Evolutionary conservation across 75 land plant genomes (phyloP).

Genomic region (Ceratopteris richardii): DNA sequence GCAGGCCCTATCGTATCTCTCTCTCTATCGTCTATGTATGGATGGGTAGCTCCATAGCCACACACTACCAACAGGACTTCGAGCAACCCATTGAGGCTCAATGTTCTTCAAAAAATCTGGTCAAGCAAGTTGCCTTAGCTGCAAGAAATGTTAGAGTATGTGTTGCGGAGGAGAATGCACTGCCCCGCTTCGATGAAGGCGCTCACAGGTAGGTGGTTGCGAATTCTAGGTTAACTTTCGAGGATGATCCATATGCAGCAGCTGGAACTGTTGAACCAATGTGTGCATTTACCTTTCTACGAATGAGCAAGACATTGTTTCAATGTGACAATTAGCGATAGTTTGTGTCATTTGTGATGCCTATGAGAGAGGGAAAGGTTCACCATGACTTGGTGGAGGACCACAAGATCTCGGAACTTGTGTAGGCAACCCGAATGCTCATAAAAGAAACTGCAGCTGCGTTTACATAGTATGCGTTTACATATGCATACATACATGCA

Average conservation of each 20-base stretch:
- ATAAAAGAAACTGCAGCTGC: no score
- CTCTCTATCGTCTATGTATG: no score
- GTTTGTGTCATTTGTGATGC: slow-evolving; percentile 44
- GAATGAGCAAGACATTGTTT: no score
- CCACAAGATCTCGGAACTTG: no score
- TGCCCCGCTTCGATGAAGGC: slow-evolving; percentile 33
- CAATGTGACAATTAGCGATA: slow-evolving; percentile 23
- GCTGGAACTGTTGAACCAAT: slow-evolving; percentile 33
- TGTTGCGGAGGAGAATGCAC: slow-evolving; percentile 58
- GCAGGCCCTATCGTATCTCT: no score
- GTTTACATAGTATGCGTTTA: no score
- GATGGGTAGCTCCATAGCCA: slow-evolving; percentile 53
- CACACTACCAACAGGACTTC: slow-evolving; percentile 43
- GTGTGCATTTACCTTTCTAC: no score
- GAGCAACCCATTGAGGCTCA: slow-evolving; percentile 44
- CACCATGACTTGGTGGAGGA: no score
- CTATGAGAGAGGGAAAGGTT: slow-evolving; percentile 28
- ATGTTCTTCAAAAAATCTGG: slow-evolving; percentile 59
- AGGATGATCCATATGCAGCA: no score
- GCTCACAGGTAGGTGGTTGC: slow-evolving; percentile 47
- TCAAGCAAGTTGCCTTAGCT: slow-evolving; percentile 47
- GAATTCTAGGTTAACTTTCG: no score
- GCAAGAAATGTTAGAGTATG: slow-evolving; percentile 28
- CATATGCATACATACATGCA: no score
- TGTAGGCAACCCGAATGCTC: no score